Evolutionary conservation across 371 early-diverging fungal species (phyloP), one percentile per base, ranked within the genome.

Genomic region (Synchytrium microbalum): DNA sequence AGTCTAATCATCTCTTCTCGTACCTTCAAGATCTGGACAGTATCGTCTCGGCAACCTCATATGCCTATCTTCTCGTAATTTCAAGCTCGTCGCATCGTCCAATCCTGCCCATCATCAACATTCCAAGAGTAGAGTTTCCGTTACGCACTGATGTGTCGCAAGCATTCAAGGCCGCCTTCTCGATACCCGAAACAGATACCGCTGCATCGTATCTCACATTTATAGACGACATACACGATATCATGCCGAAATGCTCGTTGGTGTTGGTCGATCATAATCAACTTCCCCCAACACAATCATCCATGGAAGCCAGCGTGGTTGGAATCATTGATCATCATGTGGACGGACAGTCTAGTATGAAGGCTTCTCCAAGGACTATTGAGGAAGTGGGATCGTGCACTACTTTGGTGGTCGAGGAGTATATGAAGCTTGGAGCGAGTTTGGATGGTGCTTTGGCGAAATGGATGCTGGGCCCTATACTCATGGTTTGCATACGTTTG

Each of bases 1-100:
- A n/a, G n/a, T n/a, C n/a, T n/a, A n/a, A n/a, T n/a, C n/a, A n/a
- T n/a, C n/a, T n/a, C n/a, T n/a, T n/a, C n/a, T n/a, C n/a, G n/a
- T n/a, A n/a, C n/a, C n/a, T n/a, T n/a, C n/a, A 68, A 85, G 89
- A 88, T 67, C 78, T 88, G 30, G 89, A 89, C 70, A 86, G 86
- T 1, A 72, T 87, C 51, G 76, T 84, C 1, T 83, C 85, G 0
- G 74, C 87, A 1, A 59, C 88, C 31, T 57, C 84, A 0, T 81
- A 79, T 58, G 78, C 85, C 32, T 85, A 74, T 65, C 68, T 81
- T 0, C 76, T 76, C 57, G 5, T 19, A 5, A 38, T 38, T 19
- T 10, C 19, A 5, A 19, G 19, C 46, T 10, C 46, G 46, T 10
- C 46, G 10, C n/a, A n/a, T n/a, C 5, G 19, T 5, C 46, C 46